Evolutionary conservation across 2,329 filamentous ascomycete genomes (phyloP), one percentile per base, ranked within the genome.

Genomic region (Colletotrichum paranaense): DNA sequence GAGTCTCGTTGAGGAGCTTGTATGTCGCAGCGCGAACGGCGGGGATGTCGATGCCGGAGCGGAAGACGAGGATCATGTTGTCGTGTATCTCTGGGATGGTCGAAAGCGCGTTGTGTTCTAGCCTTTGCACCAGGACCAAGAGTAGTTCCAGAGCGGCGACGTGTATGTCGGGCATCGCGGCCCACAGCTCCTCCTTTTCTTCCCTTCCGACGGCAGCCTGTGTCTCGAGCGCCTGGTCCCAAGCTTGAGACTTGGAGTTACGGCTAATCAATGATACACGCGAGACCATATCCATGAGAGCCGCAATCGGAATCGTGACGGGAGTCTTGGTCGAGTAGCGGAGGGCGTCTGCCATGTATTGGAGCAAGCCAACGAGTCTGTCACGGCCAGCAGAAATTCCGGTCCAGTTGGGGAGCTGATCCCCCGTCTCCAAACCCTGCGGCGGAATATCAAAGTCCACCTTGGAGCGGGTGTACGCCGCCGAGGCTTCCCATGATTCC

Each of bases 141-240:
- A 94, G 82, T 1, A 97, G 82, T 26, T 88, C 82, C 67, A 97
- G 84, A n/a, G 90, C 89, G 16, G 93, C 91, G 16, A 91, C 82
- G 78, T 98, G 95, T 52, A 98, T 89, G 11, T 89, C 86, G 5
- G 95, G 94, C 12, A 98, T 86, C 22, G 90, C 86, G 59, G 88
- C 85, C 90, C 93, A 95, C 4, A 98, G 87, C 57, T 92, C 90
- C 66, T 97, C 94, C 74, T 92, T 92, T 82, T 98, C 96, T 62
- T 97, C 94, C 74, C 93, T 90, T 38, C 91, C 88, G 75, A 97
- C 90, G 75, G 94, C 92, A 8, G 91, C 87, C 77, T 95, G 95
- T 72, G 92, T 86, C 73, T 92, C 89, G n/a, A 90, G 82, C 2
- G 84, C 86, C 76, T 86, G 86, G 73, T 88, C 84, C 76, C 84